Percentiles rank a stretch among this genome's conserved stretches.
Conservation (phyloP, 805 yeast species). For the Wickerhamiella sergipiensis region DNA sequence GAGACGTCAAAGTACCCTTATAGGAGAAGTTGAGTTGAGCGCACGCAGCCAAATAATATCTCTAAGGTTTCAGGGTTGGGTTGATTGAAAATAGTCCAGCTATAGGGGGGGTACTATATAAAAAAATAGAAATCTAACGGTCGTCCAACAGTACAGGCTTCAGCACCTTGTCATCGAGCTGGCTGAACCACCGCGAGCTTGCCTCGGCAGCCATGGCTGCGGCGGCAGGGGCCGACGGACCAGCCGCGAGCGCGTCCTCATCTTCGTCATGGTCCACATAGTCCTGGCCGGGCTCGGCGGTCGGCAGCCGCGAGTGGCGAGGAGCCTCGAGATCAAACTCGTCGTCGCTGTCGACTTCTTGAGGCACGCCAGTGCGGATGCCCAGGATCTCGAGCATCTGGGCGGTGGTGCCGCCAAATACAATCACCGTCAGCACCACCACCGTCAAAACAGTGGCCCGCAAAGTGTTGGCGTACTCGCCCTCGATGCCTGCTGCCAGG, state of each 20-base stretch:
- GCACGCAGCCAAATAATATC: too few relatives aligned
- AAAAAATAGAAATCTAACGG: slow-evolving; percentile 5
- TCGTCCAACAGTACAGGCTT: slow-evolving; percentile 78
- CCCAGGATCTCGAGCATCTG: slow-evolving; percentile 93
- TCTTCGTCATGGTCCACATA: slow-evolving; percentile 17
- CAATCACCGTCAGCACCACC: slow-evolving; percentile 87
- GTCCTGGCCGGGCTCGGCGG: slow-evolving; percentile 9
- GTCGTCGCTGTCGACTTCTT: slow-evolving; percentile 75
- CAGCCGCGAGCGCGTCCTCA: slow-evolving; percentile 24
- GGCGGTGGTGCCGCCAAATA: slow-evolving; percentile 97
- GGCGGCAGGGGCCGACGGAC: slow-evolving; percentile 4
- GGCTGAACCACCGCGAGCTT: slow-evolving; percentile 59
- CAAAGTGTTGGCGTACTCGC: slow-evolving; percentile 77
- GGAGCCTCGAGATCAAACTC: slow-evolving; percentile 80
- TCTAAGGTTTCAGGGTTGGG: too few relatives aligned
- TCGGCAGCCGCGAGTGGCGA: slow-evolving; percentile 3
- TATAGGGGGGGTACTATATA: too few relatives aligned
- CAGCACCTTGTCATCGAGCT: slow-evolving; percentile 83
- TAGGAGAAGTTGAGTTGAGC: too few relatives aligned
- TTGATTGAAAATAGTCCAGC: not conserved
- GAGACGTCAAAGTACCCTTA: too few relatives aligned
- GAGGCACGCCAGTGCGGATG: slow-evolving; percentile 81
- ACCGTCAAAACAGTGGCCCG: slow-evolving; percentile 93
- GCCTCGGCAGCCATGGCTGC: slow-evolving; percentile 9
- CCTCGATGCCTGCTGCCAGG: slow-evolving; percentile 91